phyloP scores from a whole-genome alignment of 1,139 yeast genomes.

The Debaryomycetaceae sp. region DNA sequence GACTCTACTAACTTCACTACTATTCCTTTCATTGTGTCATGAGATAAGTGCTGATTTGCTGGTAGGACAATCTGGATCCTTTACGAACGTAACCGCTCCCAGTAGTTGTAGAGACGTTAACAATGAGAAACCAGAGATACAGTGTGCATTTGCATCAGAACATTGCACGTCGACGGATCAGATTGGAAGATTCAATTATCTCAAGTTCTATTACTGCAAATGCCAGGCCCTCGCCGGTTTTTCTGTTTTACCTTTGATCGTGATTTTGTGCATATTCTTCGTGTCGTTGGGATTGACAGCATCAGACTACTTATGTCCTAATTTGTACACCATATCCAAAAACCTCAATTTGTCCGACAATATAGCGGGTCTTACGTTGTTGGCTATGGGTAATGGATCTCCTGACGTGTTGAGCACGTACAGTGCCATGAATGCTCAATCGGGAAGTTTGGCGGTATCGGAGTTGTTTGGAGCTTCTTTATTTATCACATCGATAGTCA shows the following conservation, averaged over 20 bases:
- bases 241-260: slow-evolving; percentile 15
- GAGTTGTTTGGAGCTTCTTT: slow-evolving; percentile 85
- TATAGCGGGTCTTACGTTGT: slow-evolving; percentile 79
- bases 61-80: no score
- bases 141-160: slow-evolving; percentile 39
- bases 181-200: slow-evolving; percentile 42
- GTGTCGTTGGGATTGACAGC: slow-evolving; percentile 70
- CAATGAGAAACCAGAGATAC: slow-evolving; percentile 15
- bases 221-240: slow-evolving; percentile 5
- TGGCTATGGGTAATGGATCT: slow-evolving; percentile 90
- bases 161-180: slow-evolving; percentile 32
- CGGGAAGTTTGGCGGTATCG: slow-evolving; percentile 78
- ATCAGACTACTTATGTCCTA: slow-evolving; percentile 73
- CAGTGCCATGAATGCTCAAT: slow-evolving; percentile 67
- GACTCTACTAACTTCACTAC: not conserved
- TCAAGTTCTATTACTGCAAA: slow-evolving; percentile 38
- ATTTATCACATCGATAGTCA: slow-evolving; percentile 70
- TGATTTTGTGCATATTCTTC: slow-evolving; percentile 43
- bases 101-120: not conserved
- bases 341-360: slow-evolving; percentile 66
- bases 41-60: not conserved
- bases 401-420: slow-evolving; percentile 88
- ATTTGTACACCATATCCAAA: slow-evolving; percentile 59
- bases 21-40: not conserved
- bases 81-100: not conserved